Conservation (phyloP, 1,284 basidiomycete species). For the Cryptococcus sp. region DNA sequence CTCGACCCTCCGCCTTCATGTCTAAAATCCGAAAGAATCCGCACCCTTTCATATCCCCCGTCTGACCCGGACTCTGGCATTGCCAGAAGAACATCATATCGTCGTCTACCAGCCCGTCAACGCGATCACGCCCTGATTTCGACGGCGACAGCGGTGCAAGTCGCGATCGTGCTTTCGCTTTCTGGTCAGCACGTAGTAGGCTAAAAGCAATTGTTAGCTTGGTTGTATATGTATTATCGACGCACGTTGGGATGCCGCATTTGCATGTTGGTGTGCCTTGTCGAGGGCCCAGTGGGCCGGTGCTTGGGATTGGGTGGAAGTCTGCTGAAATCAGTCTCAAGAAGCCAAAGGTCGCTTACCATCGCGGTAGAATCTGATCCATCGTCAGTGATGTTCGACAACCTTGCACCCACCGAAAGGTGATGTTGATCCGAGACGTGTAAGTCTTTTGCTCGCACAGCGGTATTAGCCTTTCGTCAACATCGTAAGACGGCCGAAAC, state of each 20-base stretch:
- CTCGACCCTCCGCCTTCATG: constrained; percentile 68
- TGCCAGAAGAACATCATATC: constrained; percentile 77
- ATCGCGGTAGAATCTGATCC: constrained; percentile 41
- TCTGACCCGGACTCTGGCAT: constrained; percentile 77
- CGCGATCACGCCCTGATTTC: neutral
- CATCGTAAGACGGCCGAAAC: constrained; percentile 63
- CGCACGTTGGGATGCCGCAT: constrained; percentile 70
- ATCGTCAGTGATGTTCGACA: neutral
- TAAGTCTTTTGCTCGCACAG: constrained; percentile 52
- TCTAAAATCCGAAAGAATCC: constrained; percentile 78
- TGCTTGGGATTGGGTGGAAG: constrained; percentile 62
- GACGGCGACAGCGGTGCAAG: constrained; percentile 11
- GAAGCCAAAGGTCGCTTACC: constrained; percentile 23
- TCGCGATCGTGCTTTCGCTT: constrained; percentile 44
- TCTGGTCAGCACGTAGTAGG: constrained; percentile 53
- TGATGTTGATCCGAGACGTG: constrained; percentile 82
- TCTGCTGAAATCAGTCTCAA: constrained; percentile 53
- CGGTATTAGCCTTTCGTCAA: constrained; percentile 28
- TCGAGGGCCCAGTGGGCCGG: constrained; percentile 25
- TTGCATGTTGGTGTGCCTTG: constrained; percentile 62
- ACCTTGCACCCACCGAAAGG: constrained; percentile 60
- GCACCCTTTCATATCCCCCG: constrained; percentile 76
- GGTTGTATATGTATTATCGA: constrained; percentile 1
- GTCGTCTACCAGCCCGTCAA: constrained; percentile 27
- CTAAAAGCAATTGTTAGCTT: constrained; percentile 24